A percentile compares a stretch with the other conserved stretches of the same genome.
These are phyloP conservation scores for Vickermania ingenoplastis DNA, from an alignment of 208 protist species.

Conservation along the genomic window DNA sequence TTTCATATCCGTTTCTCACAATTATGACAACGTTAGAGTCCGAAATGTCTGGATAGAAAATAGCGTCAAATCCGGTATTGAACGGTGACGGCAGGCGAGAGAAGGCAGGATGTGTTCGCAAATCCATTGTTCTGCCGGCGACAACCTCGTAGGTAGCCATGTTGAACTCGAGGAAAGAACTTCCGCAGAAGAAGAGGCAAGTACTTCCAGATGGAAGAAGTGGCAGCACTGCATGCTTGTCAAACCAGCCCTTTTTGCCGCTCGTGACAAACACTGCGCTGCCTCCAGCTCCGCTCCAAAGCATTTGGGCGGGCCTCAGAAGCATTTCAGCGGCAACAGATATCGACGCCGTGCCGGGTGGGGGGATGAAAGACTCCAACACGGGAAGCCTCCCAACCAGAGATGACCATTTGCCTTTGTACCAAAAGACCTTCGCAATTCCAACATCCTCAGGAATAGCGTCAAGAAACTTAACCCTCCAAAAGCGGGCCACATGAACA, in stretches of 20 bases:
- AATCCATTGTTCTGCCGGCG: conserved; percentile 5
- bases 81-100: conserved; percentile 44
- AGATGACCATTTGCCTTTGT: conserved; percentile 12
- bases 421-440: conserved; percentile 51
- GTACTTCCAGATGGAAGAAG: conserved; percentile 9
- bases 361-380: conserved; percentile 7
- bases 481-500: conserved; percentile 38
- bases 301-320: conserved; percentile 5
- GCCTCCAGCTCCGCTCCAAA: conserved; percentile 9
- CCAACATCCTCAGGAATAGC: conserved; percentile 29
- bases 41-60: conserved; percentile 41
- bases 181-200: conserved; percentile 48
- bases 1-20: conserved; percentile 24
- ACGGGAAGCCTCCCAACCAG: conserved; percentile 3
- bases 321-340: conserved; percentile 12
- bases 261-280: conserved; percentile 13
- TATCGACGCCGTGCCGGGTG: conserved; percentile 4
- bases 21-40: conserved; percentile 26
- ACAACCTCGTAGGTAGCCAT: conserved; percentile 8
- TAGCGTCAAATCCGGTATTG: conserved; percentile 36
- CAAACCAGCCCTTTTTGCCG: conserved; percentile 21
- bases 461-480: conserved; percentile 44
- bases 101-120: conserved; percentile 32
- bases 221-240: conserved; percentile 33
- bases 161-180: conserved; percentile 39